Percentiles rank a stretch among this genome's conserved stretches.
Evolutionary conservation across 768 basidiomycete genomes (phyloP).

Genomic region (Amanita jacksonii): DNA sequence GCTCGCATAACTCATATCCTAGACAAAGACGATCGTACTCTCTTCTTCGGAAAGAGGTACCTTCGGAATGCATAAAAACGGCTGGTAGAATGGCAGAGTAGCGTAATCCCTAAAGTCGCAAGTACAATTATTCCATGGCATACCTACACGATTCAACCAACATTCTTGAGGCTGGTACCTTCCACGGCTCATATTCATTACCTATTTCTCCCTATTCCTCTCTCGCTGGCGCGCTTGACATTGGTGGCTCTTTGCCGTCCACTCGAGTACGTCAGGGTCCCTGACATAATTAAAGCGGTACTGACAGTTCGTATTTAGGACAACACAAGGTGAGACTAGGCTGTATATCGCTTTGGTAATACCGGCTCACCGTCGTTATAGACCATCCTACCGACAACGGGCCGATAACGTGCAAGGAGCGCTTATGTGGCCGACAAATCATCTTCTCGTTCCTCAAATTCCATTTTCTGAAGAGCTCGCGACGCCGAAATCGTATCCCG

Average conservation of each 20-base stretch:
- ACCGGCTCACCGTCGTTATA: not conserved
- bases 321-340: not conserved
- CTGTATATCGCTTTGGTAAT: not conserved
- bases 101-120: not conserved
- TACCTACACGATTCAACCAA: not conserved
- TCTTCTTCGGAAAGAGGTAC: not conserved
- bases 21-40: constrained; percentile 2
- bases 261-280: not conserved
- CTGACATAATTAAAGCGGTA: not conserved
- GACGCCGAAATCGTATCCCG: constrained; percentile 5
- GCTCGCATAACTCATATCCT: not conserved
- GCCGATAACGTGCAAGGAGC: not conserved
- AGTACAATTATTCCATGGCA: not conserved
- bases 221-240: constrained; percentile 13
- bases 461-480: constrained; percentile 13
- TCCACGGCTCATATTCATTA: not conserved
- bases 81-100: not conserved
- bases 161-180: not conserved
- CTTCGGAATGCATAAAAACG: not conserved
- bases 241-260: not conserved
- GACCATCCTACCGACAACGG: not conserved
- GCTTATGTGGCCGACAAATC: constrained; percentile 15
- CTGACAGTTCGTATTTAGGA: not conserved
- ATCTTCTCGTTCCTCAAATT: constrained; percentile 19
- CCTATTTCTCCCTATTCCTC: constrained; percentile 15